Base-by-base conservation (phyloP, 192 early-diverging fungal species). In the Dimargaris xerosporica region DNA sequence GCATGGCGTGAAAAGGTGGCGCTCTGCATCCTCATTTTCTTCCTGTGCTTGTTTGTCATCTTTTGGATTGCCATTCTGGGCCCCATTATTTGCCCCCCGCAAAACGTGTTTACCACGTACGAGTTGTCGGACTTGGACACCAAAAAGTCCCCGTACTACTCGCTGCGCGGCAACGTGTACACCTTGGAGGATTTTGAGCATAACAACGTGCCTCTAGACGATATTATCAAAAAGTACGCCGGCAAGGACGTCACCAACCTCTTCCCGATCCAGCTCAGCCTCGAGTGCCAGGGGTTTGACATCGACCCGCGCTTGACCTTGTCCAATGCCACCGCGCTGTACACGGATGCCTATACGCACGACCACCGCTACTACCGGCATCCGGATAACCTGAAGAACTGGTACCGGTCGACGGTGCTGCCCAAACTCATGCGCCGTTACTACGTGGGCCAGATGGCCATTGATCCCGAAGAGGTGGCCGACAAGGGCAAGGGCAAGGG, bases 1-100 rank as follows among this genome's bases (percentile, higher is more conserved):
- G 96, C 96, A 10, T 99, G 96, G 96, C 82, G 96, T 61, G 96
- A 99, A 69, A 97, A 99, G 70, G 79, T 95, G 11, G 88, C 96
- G 1, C 77, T 99, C 30, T 93, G 91, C 66, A 65, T 89, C 64
- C 71, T 97, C 61, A 91, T 96, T 44, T 74, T 85, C 23, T 78
- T 91, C 46, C 67, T 93, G 61, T 90, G 87, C 23, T 77, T 66
- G 17, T 69, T 86, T 67, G 83, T 93, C 51, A 76, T 97, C 43
- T 93, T 94, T 71, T 86, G 93, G 66, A 89, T 91, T 44, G 87
- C 79, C 5, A 79, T 80, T 28, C 76, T 89, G 56, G 88, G 88
- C n/a, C 68, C 76, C 50, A 69, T 89, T 44, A 71, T 90, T 54
- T 91, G 88, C 68, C 88, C 88, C 6, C 73, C 75, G 60, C 82